phyloP scores from a whole-genome alignment of 306 rosid genomes.

The Cucumis cinereus region DNA sequence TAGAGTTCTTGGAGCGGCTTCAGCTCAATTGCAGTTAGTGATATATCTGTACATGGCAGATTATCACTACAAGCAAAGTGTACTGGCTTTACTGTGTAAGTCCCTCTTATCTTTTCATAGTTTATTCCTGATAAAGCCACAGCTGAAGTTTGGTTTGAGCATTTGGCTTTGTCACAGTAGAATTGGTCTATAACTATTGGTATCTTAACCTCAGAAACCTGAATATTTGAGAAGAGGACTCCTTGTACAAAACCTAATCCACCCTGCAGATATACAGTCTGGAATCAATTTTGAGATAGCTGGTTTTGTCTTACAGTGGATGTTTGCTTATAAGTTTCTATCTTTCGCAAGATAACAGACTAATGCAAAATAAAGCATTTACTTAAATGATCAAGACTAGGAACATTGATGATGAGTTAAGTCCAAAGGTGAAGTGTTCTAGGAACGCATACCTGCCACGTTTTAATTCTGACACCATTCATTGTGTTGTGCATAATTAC shows the following conservation, averaged over 20 bases:
- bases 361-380: background rate
- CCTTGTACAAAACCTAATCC: slow-evolving; percentile 90
- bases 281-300: background rate
- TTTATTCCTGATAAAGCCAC: slow-evolving; percentile 80
- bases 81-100: slow-evolving; percentile 77
- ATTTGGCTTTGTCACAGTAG: slow-evolving; percentile 72
- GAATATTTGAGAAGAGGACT: slow-evolving; percentile 77
- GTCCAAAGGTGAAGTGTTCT: background rate
- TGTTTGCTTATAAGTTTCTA: background rate
- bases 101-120: slow-evolving; percentile 81
- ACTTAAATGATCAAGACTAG: background rate
- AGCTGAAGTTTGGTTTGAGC: slow-evolving; percentile 68
- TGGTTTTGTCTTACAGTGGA: background rate
- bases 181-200: slow-evolving; percentile 93
- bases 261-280: slow-evolving; percentile 41
- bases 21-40: slow-evolving; percentile 60
- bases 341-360: background rate
- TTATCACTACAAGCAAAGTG: slow-evolving; percentile 95
- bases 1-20: slow-evolving; percentile 66
- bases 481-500: slow-evolving; percentile 72
- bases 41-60: slow-evolving; percentile 73
- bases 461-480: slow-evolving; percentile 95
- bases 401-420: background rate
- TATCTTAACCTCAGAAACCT: slow-evolving; percentile 69
- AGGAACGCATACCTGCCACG: slow-evolving; percentile 73